Base-by-base conservation (phyloP, 1,284 basidiomycete species). In the Marasmius sp. region DNA sequence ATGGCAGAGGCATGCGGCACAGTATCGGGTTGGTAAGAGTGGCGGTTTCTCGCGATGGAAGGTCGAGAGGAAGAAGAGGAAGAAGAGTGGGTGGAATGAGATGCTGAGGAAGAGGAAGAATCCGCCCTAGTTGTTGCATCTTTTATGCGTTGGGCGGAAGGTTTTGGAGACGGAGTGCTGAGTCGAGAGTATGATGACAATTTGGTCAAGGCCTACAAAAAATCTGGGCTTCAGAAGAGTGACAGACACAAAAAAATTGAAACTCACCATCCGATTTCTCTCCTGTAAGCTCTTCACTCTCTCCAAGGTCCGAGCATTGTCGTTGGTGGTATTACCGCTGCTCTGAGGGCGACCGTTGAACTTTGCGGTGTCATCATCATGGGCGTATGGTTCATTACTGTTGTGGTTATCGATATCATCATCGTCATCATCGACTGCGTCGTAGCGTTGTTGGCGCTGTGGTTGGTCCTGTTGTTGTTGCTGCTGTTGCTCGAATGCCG, bases 301-400 rank as follows among this genome's bases (percentile, higher is more conserved):
- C 70, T 88, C 83, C 64, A 92, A 72, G 2, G 88, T 85, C 52
- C 78, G 71, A 11, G 79, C 72, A 66, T 88, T 87, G 65, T 87
- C 86, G 66, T 72, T 51, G 33, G 16, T 51, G 22, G 27, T 20
- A 11, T 38, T 38, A 38, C 18, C 48, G 18, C 48, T 43, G 68
- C 69, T 47, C 70, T 73, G 58, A 65, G 63, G 20, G 75, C 79
- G 78, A 61, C 75, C 71, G 64, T 83, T 80, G 61, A 91, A 72
- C 63, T 84, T 79, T 53, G 89, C 89, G 1, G 90, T 91, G 65
- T 85, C 74, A 66, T 91, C 89, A 66, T 87, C 88, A 61, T 85
- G 45, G 20, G 45, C 45, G 45, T 47, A 47, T 47, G 20, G 20
- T 47, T 47, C 45, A 47, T 47, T 47, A 47, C 45, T 47, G 45